phyloP scores from a whole-genome alignment of 345 rosid genomes.

The Tarenaya hassleriana region DNA sequence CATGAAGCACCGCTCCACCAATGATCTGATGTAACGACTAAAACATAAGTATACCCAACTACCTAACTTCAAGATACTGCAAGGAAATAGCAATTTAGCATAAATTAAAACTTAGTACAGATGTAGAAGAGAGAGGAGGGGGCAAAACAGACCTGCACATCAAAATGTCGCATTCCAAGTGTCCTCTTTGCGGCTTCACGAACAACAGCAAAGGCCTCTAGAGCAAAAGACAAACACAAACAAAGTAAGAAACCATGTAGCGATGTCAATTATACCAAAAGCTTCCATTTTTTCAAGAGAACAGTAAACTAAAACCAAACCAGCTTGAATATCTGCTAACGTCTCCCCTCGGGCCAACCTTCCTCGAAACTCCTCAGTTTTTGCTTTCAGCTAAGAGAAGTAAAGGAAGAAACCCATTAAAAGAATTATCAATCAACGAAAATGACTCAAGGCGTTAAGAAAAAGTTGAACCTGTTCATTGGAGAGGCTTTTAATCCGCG shows the following conservation, averaged over 20 bases:
- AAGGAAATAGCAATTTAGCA: neutral
- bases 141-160: conserved; percentile 65
- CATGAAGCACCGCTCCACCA: conserved; percentile 98
- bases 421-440: conserved; percentile 1
- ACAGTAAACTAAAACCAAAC: conserved; percentile 29
- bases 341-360: conserved; percentile 60
- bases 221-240: conserved; percentile 6
- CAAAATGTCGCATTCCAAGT: conserved; percentile 99
- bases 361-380: conserved; percentile 64
- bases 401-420: neutral
- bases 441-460: conserved; percentile 4
- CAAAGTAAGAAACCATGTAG: conserved; percentile 10
- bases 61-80: conserved; percentile 14
- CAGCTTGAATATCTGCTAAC: conserved; percentile 81
- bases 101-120: neutral
- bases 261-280: conserved; percentile 2
- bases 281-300: neutral
- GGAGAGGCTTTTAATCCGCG: conserved; percentile 42
- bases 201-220: conserved; percentile 91
- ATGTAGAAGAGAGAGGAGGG: conserved; percentile 7
- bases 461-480: conserved; percentile 66
- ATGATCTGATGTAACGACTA: conserved; percentile 51
- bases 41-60: conserved; percentile 16
- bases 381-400: conserved; percentile 53
- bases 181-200: conserved; percentile 96